Percentiles rank a stretch among this genome's conserved stretches.
Conservation (phyloP, 805 yeast genomes). For the Pichia heedii region DNA sequence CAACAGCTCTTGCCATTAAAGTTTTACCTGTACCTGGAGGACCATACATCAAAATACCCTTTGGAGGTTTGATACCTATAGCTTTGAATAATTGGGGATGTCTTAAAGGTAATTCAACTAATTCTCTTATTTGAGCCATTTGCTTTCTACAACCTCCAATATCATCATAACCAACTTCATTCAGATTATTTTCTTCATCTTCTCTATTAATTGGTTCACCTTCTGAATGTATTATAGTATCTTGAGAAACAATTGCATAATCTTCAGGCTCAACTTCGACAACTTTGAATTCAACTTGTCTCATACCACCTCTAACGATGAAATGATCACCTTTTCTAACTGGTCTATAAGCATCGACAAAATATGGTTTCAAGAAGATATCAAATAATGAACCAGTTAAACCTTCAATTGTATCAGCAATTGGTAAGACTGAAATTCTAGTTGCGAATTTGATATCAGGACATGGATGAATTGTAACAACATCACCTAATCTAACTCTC, state of each 20-base stretch:
- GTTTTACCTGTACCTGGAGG: conserved; percentile 99
- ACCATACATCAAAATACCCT: conserved; percentile 96
- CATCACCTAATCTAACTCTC: conserved; percentile 89
- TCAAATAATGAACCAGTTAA: conserved; percentile 94
- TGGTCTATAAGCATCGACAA: conserved; percentile 98
- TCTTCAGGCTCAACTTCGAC: conserved; percentile 98
- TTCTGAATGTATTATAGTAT: conserved; percentile 95
- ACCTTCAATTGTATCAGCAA: conserved; percentile 97
- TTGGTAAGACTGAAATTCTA: conserved; percentile 90
- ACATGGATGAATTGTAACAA: conserved; percentile 85
- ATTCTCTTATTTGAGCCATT: conserved; percentile 98
- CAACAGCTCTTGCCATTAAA: conserved; percentile 99
- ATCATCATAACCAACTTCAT: conserved; percentile 97
- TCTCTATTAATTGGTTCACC: conserved; percentile 98
- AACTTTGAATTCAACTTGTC: conserved; percentile 97
- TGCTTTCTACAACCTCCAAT: conserved; percentile 99
- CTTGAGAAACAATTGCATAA: conserved; percentile 96
- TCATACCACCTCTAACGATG: conserved; percentile 97
- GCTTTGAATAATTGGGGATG: conserved; percentile 97
- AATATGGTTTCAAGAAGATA: conserved; percentile 93
- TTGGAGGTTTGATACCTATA: conserved; percentile 98
- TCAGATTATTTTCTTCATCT: conserved; percentile 93
- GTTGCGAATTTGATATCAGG: conserved; percentile 97
- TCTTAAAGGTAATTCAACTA: conserved; percentile 95
- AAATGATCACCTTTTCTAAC: conserved; percentile 96